Conservation (phyloP, 2,329 filamentous ascomycete genomes). For the Neurospora sp. region DNA sequence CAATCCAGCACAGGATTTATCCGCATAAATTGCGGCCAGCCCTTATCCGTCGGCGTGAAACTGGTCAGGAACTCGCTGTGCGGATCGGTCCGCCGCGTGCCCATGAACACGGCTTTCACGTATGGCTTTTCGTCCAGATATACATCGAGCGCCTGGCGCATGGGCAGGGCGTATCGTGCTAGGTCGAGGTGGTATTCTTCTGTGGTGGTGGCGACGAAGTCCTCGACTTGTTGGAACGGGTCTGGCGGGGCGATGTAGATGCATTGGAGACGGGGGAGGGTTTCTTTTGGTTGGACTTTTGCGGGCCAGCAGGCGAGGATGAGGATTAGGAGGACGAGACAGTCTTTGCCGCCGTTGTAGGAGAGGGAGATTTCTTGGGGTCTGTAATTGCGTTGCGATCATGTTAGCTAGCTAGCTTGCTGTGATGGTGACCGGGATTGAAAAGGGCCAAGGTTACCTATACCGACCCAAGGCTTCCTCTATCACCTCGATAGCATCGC, state of each 20-base stretch:
- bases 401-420: neutral
- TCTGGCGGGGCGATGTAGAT: constrained; percentile 83
- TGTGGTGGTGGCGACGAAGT: constrained; percentile 64
- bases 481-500: constrained; percentile 62
- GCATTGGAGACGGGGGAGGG: constrained; percentile 47
- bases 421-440: neutral
- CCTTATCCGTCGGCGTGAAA: constrained; percentile 80
- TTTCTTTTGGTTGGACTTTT: constrained; percentile 19
- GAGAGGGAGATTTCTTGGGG: constrained; percentile 75
- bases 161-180: constrained; percentile 63
- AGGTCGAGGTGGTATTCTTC: constrained; percentile 65
- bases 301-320: constrained; percentile 58
- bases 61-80: constrained; percentile 70
- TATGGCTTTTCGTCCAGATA: constrained; percentile 58
- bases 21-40: constrained; percentile 88
- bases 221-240: constrained; percentile 78
- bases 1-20: constrained; percentile 95
- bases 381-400: constrained; percentile 31
- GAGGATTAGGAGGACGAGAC: constrained; percentile 80
- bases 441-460: constrained; percentile 41
- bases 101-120: constrained; percentile 75
- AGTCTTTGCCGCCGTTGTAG: constrained; percentile 98
- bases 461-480: constrained; percentile 67
- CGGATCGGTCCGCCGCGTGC: constrained; percentile 84
- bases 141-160: constrained; percentile 70